These are phyloP conservation scores for Gaeumannomyces sp. DNA, from an alignment of 2,329 filamentous ascomycete genomes.

Conservation along the genomic window DNA sequence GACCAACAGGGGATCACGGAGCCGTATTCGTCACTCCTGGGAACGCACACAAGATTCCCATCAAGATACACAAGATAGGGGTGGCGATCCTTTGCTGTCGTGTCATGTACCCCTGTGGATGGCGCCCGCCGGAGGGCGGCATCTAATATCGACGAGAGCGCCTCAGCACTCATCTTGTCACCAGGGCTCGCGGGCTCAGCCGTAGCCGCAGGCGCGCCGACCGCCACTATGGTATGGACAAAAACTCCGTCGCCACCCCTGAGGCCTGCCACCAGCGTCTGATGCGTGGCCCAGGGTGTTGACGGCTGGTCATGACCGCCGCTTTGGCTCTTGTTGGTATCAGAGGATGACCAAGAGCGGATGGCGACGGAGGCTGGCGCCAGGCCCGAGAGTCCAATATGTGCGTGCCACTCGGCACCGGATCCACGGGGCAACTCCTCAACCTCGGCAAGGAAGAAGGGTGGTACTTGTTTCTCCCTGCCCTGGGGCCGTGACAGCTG, in stretches of 20 bases:
- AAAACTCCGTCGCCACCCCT: constrained; percentile 1
- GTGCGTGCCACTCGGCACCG: constrained; percentile 77
- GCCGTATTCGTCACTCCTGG: neutral
- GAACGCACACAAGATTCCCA: neutral
- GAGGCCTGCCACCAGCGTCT: neutral
- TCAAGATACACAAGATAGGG: constrained; percentile 8
- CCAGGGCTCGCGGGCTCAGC: neutral
- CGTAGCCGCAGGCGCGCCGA: neutral
- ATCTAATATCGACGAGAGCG: neutral
- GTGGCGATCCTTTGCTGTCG: neutral
- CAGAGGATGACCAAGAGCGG: neutral
- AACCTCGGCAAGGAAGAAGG: constrained; percentile 71
- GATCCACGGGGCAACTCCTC: constrained; percentile 67
- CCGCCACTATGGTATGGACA: constrained; percentile 3
- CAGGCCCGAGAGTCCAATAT: constrained; percentile 48
- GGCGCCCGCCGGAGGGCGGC: neutral
- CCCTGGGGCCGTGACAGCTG: constrained; percentile 15
- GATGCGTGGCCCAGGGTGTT: neutral
- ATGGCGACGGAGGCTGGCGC: constrained; percentile 12
- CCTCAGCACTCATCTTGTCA: neutral
- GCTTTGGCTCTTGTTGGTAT: neutral
- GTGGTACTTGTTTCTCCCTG: constrained; percentile 42
- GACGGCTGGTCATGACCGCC: neutral
- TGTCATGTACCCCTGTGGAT: neutral
- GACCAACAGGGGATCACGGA: constrained; percentile 34